Conservation (phyloP, 2,329 filamentous ascomycete genomes). For the Cryoendolithus antarcticus region DNA sequence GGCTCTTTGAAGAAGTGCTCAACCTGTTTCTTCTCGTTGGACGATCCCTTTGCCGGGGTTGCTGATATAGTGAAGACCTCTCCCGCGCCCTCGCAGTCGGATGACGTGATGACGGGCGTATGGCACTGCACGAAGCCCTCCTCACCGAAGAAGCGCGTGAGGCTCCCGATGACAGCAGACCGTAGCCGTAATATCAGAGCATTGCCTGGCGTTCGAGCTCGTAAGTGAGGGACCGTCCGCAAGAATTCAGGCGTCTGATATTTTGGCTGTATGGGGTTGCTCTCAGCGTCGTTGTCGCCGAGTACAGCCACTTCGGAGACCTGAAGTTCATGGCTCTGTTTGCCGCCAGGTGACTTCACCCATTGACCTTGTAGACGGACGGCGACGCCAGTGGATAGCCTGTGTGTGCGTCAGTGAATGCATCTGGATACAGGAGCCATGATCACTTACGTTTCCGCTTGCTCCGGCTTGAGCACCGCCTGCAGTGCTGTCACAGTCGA, state of each 20-base stretch:
- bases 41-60: conserved; percentile 7
- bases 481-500: conserved; percentile 70
- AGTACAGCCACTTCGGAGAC: conserved; percentile 57
- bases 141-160: conserved; percentile 63
- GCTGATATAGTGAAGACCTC: conserved; percentile 67
- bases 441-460: conserved; percentile 53
- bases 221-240: conserved; percentile 76
- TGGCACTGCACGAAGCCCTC: conserved; percentile 71
- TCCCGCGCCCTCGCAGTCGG: conserved; percentile 91
- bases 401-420: conserved; percentile 26
- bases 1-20: conserved; percentile 65
- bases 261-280: conserved; percentile 91
- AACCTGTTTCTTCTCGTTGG: conserved; percentile 2
- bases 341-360: conserved; percentile 53
- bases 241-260: conserved; percentile 85
- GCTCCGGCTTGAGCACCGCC: conserved; percentile 59
- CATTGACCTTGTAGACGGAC: conserved; percentile 68
- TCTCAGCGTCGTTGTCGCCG: conserved; percentile 72
- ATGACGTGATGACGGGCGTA: conserved; percentile 88
- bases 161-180: conserved; percentile 61
- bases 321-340: conserved; percentile 70
- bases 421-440: not conserved
- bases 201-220: conserved; percentile 69
- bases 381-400: conserved; percentile 69
- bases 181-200: conserved; percentile 68